Evolutionary conservation across 1,284 basidiomycete genomes (phyloP).

Genomic region (Trichosporon coremiiforme): DNA sequence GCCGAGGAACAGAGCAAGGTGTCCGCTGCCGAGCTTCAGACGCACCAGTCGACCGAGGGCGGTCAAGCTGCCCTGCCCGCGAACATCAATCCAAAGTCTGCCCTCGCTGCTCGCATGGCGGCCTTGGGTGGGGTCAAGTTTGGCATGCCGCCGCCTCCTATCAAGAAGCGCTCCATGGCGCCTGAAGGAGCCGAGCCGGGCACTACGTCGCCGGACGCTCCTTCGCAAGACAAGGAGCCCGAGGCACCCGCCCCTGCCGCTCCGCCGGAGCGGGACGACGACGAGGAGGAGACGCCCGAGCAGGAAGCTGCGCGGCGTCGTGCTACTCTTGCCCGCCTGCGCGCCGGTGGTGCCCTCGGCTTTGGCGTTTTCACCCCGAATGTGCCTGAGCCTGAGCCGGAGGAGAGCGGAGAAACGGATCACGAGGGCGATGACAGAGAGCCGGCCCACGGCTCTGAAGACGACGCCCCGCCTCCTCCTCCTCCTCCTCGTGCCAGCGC

Average conservation of each 20-base stretch:
- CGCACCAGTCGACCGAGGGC: background rate
- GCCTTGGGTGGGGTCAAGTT: conserved; percentile 80
- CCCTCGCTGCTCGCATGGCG: conserved; percentile 85
- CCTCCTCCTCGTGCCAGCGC: conserved; percentile 30
- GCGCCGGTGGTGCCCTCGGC: conserved; percentile 53
- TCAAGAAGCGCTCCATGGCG: conserved; percentile 29
- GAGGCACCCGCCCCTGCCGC: background rate
- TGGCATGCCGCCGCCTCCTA: conserved; percentile 60
- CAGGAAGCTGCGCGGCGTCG: conserved; percentile 52
- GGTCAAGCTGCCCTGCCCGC: background rate
- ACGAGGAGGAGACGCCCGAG: conserved; percentile 50
- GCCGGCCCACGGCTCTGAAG: conserved; percentile 22
- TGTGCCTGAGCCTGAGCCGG: conserved; percentile 16
- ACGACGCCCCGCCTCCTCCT: conserved; percentile 36
- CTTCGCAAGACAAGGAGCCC: conserved; percentile 19
- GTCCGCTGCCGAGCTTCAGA: background rate
- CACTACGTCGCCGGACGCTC: background rate
- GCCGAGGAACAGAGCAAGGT: background rate
- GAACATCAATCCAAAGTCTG: conserved; percentile 55
- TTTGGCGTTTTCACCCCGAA: conserved; percentile 51
- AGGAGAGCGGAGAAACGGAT: conserved; percentile 26
- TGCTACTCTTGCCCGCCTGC: conserved; percentile 51
- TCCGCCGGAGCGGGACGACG: conserved; percentile 8
- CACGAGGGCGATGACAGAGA: conserved; percentile 28
- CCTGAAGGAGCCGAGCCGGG: conserved; percentile 11